Evolutionary conservation across 2,329 filamentous ascomycete species (phyloP).

Genomic region (Pseudogymnoascus sp.): DNA sequence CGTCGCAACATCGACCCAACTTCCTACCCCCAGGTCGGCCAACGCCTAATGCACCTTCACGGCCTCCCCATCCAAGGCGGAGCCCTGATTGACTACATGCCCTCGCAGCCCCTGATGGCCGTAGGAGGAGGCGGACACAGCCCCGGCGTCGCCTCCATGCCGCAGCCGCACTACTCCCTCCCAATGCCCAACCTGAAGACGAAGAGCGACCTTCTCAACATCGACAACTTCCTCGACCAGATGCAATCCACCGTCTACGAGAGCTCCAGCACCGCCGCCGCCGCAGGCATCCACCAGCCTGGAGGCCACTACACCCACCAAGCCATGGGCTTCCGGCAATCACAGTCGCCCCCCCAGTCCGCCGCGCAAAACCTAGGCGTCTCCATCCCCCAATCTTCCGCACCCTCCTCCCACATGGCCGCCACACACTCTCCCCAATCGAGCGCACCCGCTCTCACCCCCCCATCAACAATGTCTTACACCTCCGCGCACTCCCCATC

Average conservation of each 20-base stretch:
- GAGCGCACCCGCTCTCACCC: constrained; percentile 64
- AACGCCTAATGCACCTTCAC: constrained; percentile 76
- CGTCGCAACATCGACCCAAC: constrained; percentile 80
- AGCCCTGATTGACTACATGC: constrained; percentile 47
- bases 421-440: constrained; percentile 50
- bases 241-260: constrained; percentile 96
- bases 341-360: constrained; percentile 41
- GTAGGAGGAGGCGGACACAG: constrained; percentile 42
- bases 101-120: constrained; percentile 40
- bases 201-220: constrained; percentile 86
- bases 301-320: constrained; percentile 55
- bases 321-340: constrained; percentile 47
- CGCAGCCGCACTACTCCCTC: constrained; percentile 74
- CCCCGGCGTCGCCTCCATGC: constrained; percentile 42
- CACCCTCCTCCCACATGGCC: constrained; percentile 46
- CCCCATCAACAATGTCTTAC: constrained; percentile 67
- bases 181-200: constrained; percentile 84
- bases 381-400: constrained; percentile 26
- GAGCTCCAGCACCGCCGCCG: constrained; percentile 72
- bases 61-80: constrained; percentile 54
- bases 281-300: constrained; percentile 67
- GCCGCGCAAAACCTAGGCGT: constrained; percentile 20
- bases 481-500: constrained; percentile 69
- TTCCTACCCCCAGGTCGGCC: constrained; percentile 86
- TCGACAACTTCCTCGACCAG: constrained; percentile 90